Evolutionary conservation across 495 filamentous ascomycete genomes (phyloP), one percentile per base, ranked within the genome.

Genomic region (Apiosordaria backusii): DNA sequence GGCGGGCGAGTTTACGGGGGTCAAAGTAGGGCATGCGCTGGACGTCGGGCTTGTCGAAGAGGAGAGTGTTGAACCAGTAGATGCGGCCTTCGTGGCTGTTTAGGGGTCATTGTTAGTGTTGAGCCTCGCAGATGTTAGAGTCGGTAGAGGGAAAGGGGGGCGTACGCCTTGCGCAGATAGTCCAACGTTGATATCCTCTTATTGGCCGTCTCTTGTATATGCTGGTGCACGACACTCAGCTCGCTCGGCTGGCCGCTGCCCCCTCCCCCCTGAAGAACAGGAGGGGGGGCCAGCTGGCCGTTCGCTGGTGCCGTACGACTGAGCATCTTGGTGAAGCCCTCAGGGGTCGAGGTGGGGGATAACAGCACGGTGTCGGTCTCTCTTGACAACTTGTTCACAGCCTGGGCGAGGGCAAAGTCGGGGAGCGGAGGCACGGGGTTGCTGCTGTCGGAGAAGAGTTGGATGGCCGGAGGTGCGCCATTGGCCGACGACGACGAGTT

Each of bases 181-280:
- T 96, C 92, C 26, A 99, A 74, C 0, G 96, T 99, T n/a, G 93
- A 92, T 80, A 98, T 97, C 68, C 95, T 84, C 81, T 97, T 99
- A 22, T 90, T 88, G 7, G 91, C 89, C 74, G 89, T 87, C 29
- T 97, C 93, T 57, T 95, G 90, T 53, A 99, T 91, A 66, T 96
- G 91, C 74, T 92, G 89, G 75, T 92, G 93, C 16, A 82, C 61
- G 7, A 75, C 71, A 19, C 72, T 69, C 24, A 73, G 69, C 71
- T 83, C 81, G 66, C 67, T 77, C 62, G 74, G 78, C 61, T 71
- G 68, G 58, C 72, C 74, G 18, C 71, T 63, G 45, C 70, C 65
- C 50, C 71, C 70, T 19, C 15, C 18, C 10, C 27, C 22, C n/a
- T 52, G 58, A 26, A 76, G 75, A 22, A 67, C 69, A 53, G 76